Evolutionary conservation across 1,139 yeast species (phyloP).

Genomic region (Kodamaea plutei): DNA sequence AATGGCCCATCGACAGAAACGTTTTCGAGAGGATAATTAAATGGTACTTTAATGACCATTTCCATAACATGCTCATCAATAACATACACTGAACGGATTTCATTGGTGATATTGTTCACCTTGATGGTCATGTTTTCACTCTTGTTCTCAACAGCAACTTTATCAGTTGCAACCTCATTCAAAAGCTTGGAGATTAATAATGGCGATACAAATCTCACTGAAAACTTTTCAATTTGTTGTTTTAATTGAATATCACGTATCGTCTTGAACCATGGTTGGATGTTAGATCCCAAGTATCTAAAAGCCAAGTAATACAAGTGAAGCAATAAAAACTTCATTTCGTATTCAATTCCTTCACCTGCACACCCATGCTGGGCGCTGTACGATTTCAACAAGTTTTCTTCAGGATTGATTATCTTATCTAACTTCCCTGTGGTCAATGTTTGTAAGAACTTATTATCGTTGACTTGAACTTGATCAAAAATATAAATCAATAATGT

Average conservation of each 20-base stretch:
- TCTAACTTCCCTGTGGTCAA: constrained; percentile 23
- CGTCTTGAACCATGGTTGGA: constrained; percentile 69
- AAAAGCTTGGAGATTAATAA: constrained; percentile 57
- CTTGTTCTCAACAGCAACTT: constrained; percentile 32
- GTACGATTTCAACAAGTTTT: constrained; percentile 19
- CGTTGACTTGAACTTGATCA: constrained; percentile 43
- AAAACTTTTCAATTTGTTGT: constrained; percentile 56
- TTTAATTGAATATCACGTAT: constrained; percentile 57
- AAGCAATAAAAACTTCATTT: constrained; percentile 37
- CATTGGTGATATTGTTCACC: constrained; percentile 59
- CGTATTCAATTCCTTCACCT: constrained; percentile 19
- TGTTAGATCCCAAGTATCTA: constrained; percentile 59
- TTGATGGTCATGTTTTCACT: constrained; percentile 62
- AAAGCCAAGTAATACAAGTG: constrained; percentile 58
- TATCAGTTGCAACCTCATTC: constrained; percentile 44
- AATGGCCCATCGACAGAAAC: constrained; percentile 73
- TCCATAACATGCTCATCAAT: constrained; percentile 90
- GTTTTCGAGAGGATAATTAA: constrained; percentile 68
- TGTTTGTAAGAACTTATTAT: constrained; percentile 27
- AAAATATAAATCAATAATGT: constrained; percentile 49
- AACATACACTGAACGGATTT: constrained; percentile 66
- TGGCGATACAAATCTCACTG: constrained; percentile 61
- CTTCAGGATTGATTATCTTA: constrained; percentile 7
- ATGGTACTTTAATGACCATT: constrained; percentile 68
- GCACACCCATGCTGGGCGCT: constrained; percentile 15